These are phyloP conservation scores for Auricularia cornea DNA, from an alignment of 768 basidiomycete species.

Conservation along the genomic window DNA sequence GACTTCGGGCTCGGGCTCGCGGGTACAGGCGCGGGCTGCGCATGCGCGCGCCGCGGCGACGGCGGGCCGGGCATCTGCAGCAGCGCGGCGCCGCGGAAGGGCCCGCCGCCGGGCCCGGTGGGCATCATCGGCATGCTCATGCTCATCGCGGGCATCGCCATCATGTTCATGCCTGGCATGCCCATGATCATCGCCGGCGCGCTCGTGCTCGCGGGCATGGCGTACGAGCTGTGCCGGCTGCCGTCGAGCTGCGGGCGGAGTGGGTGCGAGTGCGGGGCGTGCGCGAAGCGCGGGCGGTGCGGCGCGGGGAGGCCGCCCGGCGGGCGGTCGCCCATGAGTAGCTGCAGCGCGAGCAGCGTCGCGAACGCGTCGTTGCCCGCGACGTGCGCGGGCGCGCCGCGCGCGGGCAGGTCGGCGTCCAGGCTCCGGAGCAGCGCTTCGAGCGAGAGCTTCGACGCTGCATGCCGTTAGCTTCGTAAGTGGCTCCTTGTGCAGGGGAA, in stretches of 20 bases:
- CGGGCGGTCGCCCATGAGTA: constrained; percentile 33
- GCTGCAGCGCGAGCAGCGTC: constrained; percentile 58
- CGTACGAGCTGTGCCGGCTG: not conserved
- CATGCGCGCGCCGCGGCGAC: not conserved
- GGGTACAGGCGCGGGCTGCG: not conserved
- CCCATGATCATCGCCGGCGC: not conserved
- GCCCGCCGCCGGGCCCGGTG: not conserved
- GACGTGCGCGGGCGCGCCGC: constrained; percentile 40
- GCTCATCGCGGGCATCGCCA: not conserved
- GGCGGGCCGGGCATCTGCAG: not conserved
- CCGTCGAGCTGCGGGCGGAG: not conserved
- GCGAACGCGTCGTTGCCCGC: constrained; percentile 77
- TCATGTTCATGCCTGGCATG: too few species aligned
- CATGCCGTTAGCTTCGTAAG: not conserved
- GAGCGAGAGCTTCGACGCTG: constrained; percentile 47
- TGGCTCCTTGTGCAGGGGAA: too few species aligned
- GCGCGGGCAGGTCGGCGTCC: constrained; percentile 33
- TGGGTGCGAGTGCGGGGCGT: not conserved
- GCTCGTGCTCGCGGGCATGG: not conserved
- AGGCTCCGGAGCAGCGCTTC: constrained; percentile 55
- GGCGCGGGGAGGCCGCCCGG: not conserved
- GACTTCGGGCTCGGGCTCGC: not conserved
- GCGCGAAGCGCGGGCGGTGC: not conserved
- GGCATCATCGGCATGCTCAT: not conserved
- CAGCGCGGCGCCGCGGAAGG: not conserved